Evolutionary conservation across 257 asterid species (phyloP), one percentile per base, ranked within the genome.

Genomic region (Plectranthus barbatus): DNA sequence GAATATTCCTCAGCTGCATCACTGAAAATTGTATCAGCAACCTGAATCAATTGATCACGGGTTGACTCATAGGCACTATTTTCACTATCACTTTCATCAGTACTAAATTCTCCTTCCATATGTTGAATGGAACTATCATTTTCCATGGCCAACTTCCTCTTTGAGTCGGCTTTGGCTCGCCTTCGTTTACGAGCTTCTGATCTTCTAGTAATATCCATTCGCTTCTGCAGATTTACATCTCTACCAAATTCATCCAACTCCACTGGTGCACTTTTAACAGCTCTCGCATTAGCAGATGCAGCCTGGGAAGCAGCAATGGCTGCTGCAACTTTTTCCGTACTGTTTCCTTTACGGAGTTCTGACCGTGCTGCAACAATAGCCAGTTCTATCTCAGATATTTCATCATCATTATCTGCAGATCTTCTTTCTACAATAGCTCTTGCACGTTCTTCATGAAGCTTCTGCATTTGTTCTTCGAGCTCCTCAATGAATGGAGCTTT

Each of bases 81-180:
- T 85, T 93, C 99, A 57, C 88, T 79, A 72, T 93, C 99, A 70
- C 99, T 93, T 77, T 85, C 99, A 68, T 93, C 99, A 3, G 99
- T 93, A 79, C 95, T 93, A 70, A 90, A 79, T 73, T 93, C 99
- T 69, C 99, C 99, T 76, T 93, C 99, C 69, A 93, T 76, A 40
- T 64, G 81, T 68, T 74, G 85, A 73, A 72, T 54, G 23, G 85
- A 76, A 67, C 41, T 67, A 62, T 79, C 91, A 11, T 24, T 79
- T 67, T 74, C 82, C 72, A 81, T 68, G 49, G 86, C 74, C 40
- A 71, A 60, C 42, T 83, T 76, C 72, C 97, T 84, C 66, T 86
- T 87, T 34, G 83, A 70, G 68, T 93, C 96, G 50, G 83, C 81
- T 70, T 79, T 87, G 42, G 77, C 83, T 72, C 91, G 82, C 73